A percentile compares a stretch with the other conserved stretches of the same genome.
Evolutionary conservation across 768 basidiomycete genomes (phyloP).

Genomic region (Xerocomus spinulosus): DNA sequence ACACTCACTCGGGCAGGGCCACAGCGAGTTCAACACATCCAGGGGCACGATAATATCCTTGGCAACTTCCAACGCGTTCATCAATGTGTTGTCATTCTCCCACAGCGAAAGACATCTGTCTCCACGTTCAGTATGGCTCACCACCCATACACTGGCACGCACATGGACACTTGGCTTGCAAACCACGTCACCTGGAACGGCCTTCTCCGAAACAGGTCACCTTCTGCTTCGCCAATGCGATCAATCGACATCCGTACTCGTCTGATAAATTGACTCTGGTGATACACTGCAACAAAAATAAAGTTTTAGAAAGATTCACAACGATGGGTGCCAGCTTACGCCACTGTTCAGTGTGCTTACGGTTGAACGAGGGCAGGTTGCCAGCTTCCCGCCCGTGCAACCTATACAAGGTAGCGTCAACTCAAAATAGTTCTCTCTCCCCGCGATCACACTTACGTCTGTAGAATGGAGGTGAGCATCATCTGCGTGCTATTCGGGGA

Average conservation of each 20-base stretch:
- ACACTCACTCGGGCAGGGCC: constrained; percentile 53
- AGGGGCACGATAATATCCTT: constrained; percentile 59
- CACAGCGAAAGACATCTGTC: constrained; percentile 61
- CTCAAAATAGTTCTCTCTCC: neutral
- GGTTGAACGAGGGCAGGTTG: constrained; percentile 54
- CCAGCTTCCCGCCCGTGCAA: constrained; percentile 49
- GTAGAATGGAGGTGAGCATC: constrained; percentile 57
- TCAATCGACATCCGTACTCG: constrained; percentile 53
- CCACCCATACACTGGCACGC: constrained; percentile 16
- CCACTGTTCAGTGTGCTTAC: constrained; percentile 75
- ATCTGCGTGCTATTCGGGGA: constrained; percentile 50
- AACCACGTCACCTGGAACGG: constrained; percentile 75
- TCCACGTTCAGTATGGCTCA: neutral
- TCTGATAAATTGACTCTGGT: constrained; percentile 63
- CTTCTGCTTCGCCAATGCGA: constrained; percentile 46
- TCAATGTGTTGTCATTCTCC: constrained; percentile 54
- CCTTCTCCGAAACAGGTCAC: constrained; percentile 56
- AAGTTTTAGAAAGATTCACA: constrained; percentile 1
- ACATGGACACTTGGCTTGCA: constrained; percentile 61
- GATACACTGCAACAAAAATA: constrained; percentile 44
- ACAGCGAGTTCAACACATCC: constrained; percentile 64
- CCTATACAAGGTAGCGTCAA: constrained; percentile 31
- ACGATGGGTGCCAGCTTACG: constrained; percentile 42
- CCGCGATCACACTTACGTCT: constrained; percentile 51
- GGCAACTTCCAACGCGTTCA: constrained; percentile 59